Evolutionary conservation across 2,329 filamentous ascomycete species (phyloP).

Genomic region (Cercospora nicotianae): DNA sequence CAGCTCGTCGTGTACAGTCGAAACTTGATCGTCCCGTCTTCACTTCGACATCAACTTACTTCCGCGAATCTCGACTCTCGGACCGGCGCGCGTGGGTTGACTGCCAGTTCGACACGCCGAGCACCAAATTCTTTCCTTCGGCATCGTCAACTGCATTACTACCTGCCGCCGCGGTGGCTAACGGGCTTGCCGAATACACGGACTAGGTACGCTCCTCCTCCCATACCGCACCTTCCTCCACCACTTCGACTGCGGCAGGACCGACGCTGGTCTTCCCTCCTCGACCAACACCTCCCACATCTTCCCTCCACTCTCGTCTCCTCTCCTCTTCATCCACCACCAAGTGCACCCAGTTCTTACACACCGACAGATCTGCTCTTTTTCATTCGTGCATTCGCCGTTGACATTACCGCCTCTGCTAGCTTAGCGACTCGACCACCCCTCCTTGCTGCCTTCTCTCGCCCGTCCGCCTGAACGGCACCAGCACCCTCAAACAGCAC

Average conservation of each 20-base stretch:
- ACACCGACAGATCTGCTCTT: constrained; percentile 31
- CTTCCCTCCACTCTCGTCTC: constrained; percentile 26
- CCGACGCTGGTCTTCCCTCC: constrained; percentile 2
- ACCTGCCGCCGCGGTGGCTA: constrained; percentile 16
- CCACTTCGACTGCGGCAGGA: constrained; percentile 10
- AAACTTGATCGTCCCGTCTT: neutral
- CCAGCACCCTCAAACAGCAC: constrained; percentile 75
- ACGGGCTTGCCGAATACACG: constrained; percentile 5
- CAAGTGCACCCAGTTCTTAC: constrained; percentile 34
- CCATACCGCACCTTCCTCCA: constrained; percentile 26
- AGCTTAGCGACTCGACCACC: constrained; percentile 40
- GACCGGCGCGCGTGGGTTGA: constrained; percentile 18
- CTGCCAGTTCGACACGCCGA: constrained; percentile 17
- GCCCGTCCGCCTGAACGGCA: constrained; percentile 25
- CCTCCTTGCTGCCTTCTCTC: constrained; percentile 35
- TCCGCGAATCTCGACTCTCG: neutral
- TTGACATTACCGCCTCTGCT: constrained; percentile 34
- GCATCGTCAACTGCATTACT: constrained; percentile 18
- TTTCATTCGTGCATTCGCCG: constrained; percentile 42
- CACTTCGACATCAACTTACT: constrained; percentile 6
- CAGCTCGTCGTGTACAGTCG: neutral
- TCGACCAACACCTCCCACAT: constrained; percentile 9
- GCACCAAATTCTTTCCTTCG: constrained; percentile 16
- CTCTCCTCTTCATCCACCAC: constrained; percentile 28
- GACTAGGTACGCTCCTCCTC: constrained; percentile 19